Evolutionary conservation across 352 stramenopile genomes (phyloP), one percentile per base, ranked within the genome.

Genomic region (Sclerospora graminicola): DNA sequence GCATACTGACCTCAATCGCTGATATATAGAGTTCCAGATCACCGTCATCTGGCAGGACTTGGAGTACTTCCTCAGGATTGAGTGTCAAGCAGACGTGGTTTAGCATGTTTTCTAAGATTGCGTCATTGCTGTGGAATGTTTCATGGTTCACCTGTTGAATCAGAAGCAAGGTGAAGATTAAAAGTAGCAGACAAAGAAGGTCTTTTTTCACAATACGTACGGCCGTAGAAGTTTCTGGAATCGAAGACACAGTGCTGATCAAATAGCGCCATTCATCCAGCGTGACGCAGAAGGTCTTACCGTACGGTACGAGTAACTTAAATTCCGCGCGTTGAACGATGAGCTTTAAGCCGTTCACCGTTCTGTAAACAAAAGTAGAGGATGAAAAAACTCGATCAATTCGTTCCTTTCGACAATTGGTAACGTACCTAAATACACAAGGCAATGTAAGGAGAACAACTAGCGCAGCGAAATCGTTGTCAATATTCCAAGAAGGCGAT

Each of bases 261-360:
- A 86, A 57, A 41, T 72, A 81, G 18, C 67, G 63, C 80, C 80
- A 92, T 45, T 92, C 77, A 8, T 80, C 66, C 33, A 92, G 53
- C 1, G 69, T 82, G 8, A 46, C 49, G 51, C 75, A 89, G 54
- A 74, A 85, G 52, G 45, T 71, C 48, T 76, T 82, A 14, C 69
- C 70, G 33, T 88, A 92, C 28, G 77, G 72, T 21, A 92, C 54
- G 36, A 89, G 82, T 18, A 89, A 65, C 29, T 69, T 63, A 34
- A 83, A 82, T 24, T 70, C 55, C 0, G 57, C 33, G 7, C 62
- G 57, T 21, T 66, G 52, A 2, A 63, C 54, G n/a, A 91, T 71
- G 32, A 89, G 52, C n/a, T 51, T 61, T 21, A 91, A 56, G 7
- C 69, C 79, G 20, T 89, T 67, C 48, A 60, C 53, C 32, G 58